Evolutionary conservation across 2,329 filamentous ascomycete species (phyloP).

Genomic region (Phyllosticta citrichinensis): DNA sequence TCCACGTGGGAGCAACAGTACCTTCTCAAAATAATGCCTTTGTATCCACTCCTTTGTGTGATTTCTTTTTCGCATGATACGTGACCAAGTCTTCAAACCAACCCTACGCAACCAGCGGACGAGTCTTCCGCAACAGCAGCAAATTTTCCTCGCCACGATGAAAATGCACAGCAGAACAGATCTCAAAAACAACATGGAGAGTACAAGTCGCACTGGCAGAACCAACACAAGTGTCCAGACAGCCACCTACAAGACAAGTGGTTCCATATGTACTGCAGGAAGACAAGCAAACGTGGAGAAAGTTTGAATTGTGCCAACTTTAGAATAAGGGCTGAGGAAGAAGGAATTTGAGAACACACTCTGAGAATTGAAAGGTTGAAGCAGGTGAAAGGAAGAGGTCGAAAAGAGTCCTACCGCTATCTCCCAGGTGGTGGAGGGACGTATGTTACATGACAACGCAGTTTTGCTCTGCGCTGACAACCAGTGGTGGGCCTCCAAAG

Average conservation of each 20-base stretch:
- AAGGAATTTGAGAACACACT: background rate
- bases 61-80: background rate
- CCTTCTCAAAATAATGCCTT: background rate
- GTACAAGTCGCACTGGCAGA: background rate
- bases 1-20: background rate
- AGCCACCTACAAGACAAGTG: background rate
- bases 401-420: background rate
- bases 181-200: background rate
- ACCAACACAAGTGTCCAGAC: background rate
- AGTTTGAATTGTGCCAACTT: background rate
- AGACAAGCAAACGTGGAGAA: background rate
- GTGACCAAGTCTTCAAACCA: background rate
- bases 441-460: background rate
- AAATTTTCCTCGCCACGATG: background rate
- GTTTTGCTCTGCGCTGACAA: background rate
- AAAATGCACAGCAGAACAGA: background rate
- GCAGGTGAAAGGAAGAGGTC: background rate
- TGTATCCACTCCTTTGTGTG: background rate
- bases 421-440: background rate
- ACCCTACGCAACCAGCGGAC: background rate
- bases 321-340: background rate
- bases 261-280: background rate
- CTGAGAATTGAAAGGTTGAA: background rate
- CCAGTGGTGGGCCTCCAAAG: conserved; percentile 4
- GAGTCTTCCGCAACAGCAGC: background rate